Percentiles rank a stretch among this genome's conserved stretches.
Evolutionary conservation across 345 rosid genomes (phyloP).

Genomic region (Eutrema japonicum): DNA sequence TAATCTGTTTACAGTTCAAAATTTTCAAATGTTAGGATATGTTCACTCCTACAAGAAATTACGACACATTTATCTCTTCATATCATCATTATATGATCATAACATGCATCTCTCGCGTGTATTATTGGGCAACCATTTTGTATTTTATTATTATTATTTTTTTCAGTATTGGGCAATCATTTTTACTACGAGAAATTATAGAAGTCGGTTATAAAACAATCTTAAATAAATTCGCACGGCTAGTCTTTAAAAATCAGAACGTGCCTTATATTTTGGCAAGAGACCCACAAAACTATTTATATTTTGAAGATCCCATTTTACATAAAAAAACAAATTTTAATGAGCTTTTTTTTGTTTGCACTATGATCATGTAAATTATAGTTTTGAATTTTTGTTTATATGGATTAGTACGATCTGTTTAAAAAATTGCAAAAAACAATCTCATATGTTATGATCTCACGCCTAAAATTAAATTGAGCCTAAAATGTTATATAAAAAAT

Average conservation of each 20-base stretch:
- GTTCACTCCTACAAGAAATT: conserved; percentile 36
- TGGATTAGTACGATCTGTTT: background rate
- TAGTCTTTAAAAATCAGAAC: background rate
- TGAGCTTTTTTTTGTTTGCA: background rate
- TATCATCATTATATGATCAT: too few species aligned
- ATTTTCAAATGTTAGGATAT: conserved; percentile 36
- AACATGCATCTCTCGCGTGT: background rate
- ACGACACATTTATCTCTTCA: conserved; percentile 25
- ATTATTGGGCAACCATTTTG: conserved; percentile 9
- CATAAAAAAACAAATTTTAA: background rate
- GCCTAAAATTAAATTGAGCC: too few species aligned
- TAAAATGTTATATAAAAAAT: too few species aligned
- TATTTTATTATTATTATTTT: too few species aligned
- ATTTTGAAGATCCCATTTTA: background rate
- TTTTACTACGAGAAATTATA: background rate
- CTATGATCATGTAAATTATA: background rate
- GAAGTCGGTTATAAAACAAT: conserved; percentile 13
- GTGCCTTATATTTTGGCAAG: background rate
- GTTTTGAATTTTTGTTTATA: background rate
- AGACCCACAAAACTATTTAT: background rate
- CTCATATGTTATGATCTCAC: background rate
- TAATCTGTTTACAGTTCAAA: conserved; percentile 41
- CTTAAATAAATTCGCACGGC: background rate
- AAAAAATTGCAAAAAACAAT: background rate
- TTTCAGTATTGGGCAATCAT: background rate